A percentile compares a stretch with the other conserved stretches of the same genome.
Evolutionary conservation across 331 rosid genomes (phyloP).

Genomic region (Quercus phellos): DNA sequence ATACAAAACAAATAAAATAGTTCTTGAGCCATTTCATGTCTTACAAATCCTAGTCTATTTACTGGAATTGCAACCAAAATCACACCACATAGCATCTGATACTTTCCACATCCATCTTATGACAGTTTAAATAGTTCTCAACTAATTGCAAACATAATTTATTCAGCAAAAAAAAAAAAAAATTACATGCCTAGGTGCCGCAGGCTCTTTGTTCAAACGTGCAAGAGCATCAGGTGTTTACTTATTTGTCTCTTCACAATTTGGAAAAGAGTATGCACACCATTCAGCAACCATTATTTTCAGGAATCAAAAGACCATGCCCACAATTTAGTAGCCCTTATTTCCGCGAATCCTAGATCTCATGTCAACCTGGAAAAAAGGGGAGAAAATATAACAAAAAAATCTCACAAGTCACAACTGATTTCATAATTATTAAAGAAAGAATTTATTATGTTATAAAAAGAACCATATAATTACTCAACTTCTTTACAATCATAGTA

Average conservation of each 20-base stretch:
- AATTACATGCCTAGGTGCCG: not conserved
- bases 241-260: not conserved
- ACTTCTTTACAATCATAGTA: not conserved
- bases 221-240: not conserved
- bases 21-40: too few species aligned
- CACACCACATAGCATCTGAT: not conserved
- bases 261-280: conserved; percentile 10
- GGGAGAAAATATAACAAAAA: not conserved
- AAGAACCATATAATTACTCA: not conserved
- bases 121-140: not conserved
- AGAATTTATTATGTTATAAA: not conserved
- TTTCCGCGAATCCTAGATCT: conserved; percentile 88
- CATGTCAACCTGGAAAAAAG: conserved; percentile 64
- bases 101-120: not conserved
- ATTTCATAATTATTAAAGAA: not conserved
- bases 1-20: too few species aligned
- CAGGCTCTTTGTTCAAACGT: not conserved
- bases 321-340: conserved; percentile 61
- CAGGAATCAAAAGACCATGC: conserved; percentile 44
- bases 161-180: too few species aligned
- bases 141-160: not conserved
- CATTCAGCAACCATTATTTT: conserved; percentile 72
- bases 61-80: not conserved
- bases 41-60: too few species aligned
- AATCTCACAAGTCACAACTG: not conserved